Conservation (phyloP, 208 protist genomes). For the Naegleria lovaniensis region DNA sequence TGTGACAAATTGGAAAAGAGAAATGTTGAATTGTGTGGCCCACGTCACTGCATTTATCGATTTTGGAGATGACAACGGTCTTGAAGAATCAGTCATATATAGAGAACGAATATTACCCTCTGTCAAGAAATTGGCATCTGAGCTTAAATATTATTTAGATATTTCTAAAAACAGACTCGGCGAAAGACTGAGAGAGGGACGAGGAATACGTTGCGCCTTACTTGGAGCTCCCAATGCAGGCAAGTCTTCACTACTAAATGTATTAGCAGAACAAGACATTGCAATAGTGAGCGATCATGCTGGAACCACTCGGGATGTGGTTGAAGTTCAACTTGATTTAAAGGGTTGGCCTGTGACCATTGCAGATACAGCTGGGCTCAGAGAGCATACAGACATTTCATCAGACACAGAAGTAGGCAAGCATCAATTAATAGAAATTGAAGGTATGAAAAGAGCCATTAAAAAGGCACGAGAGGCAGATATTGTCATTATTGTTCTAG, state of each 20-base stretch:
- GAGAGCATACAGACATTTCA: slow-evolving; percentile 40
- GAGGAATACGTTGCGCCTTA: slow-evolving; percentile 49
- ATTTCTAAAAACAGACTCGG: slow-evolving; percentile 10
- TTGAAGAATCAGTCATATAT: slow-evolving; percentile 39
- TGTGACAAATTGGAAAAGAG: slow-evolving; percentile 25
- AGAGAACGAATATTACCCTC: slow-evolving; percentile 39
- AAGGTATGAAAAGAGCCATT: background rate
- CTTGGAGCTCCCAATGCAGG: slow-evolving; percentile 64
- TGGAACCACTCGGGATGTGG: slow-evolving; percentile 65
- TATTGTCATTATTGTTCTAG: background rate
- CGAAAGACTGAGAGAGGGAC: background rate
- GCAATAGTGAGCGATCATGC: slow-evolving; percentile 59
- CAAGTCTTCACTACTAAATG: slow-evolving; percentile 62
- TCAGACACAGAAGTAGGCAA: background rate
- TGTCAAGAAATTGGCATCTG: slow-evolving; percentile 42
- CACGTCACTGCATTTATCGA: slow-evolving; percentile 65
- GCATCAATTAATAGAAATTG: background rate
- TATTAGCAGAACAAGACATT: slow-evolving; percentile 39
- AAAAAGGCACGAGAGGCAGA: background rate
- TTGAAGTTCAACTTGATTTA: slow-evolving; percentile 55
- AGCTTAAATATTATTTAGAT: slow-evolving; percentile 40
- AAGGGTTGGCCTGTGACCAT: slow-evolving; percentile 52
- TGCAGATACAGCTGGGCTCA: slow-evolving; percentile 58
- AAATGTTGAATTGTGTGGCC: slow-evolving; percentile 47
- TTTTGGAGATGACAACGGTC: slow-evolving; percentile 64